Conservation (phyloP, 2,329 filamentous ascomycete genomes). For the Pezizomycotina sp. region DNA sequence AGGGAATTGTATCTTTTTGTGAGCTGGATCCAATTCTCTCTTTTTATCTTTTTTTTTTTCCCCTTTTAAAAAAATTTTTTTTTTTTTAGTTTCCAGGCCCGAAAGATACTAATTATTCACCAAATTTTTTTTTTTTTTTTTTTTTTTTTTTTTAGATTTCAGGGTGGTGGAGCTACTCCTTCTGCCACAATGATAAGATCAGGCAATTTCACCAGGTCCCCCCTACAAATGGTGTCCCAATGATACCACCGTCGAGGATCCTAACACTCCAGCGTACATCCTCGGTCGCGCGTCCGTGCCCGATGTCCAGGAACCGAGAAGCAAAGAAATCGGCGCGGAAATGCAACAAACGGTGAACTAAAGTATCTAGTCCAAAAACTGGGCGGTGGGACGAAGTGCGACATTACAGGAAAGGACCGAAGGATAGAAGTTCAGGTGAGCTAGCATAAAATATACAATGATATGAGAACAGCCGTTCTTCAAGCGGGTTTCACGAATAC, state of each 20-base stretch:
- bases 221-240: constrained; percentile 47
- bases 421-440: constrained; percentile 59
- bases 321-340: constrained; percentile 35
- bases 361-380: constrained; percentile 74
- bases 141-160: constrained; percentile 40
- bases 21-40: too few relatives aligned
- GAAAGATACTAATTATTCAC: too few relatives aligned
- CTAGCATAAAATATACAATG: constrained; percentile 26
- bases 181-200: constrained; percentile 76
- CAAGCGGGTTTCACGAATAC: constrained; percentile 1
- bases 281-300: constrained; percentile 44
- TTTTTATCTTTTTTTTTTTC: too few relatives aligned
- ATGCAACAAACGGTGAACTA: constrained; percentile 69
- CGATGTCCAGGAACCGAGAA: constrained; percentile 27
- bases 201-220: constrained; percentile 80
- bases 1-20: constrained; percentile 66
- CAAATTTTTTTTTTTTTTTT: too few relatives aligned
- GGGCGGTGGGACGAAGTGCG: constrained; percentile 64
- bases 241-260: constrained; percentile 52
- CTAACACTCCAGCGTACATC: constrained; percentile 56
- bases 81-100: not conserved
- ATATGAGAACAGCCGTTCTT: not conserved
- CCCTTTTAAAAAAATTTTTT: not conserved
- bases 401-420: constrained; percentile 64
- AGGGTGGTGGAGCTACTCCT: constrained; percentile 93